Percentiles rank a stretch among this genome's conserved stretches.
phyloP scores from a whole-genome alignment of 257 asterid species.

The Solanum pinnatisectum region DNA sequence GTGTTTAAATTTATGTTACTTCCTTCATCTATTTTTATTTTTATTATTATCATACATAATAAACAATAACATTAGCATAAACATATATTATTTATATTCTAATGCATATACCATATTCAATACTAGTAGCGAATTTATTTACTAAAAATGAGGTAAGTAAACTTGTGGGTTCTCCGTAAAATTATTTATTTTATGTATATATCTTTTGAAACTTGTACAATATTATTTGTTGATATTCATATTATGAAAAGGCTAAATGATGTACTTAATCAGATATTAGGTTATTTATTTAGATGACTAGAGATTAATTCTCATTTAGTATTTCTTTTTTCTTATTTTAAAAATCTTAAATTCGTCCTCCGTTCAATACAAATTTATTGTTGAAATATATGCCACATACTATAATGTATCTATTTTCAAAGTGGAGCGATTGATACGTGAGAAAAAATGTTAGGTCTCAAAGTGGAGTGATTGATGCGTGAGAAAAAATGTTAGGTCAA shows the following conservation, averaged over 20 bases:
- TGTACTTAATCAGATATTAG: too few species aligned
- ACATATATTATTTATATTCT: not conserved
- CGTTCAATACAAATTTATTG: not conserved
- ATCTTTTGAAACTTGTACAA: too few species aligned
- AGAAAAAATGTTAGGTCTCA: not conserved
- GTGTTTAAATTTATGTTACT: not conserved
- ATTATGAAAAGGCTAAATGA: too few species aligned
- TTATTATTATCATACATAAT: not conserved
- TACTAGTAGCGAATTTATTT: too few species aligned
- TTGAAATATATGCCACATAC: not conserved
- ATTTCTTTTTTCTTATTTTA: too few species aligned
- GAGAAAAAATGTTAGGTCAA: not conserved
- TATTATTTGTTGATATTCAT: not conserved
- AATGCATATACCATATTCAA: too few species aligned
- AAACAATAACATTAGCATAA: not conserved
- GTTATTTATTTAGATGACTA: too few species aligned
- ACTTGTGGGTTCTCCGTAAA: too few species aligned
- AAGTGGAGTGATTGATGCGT: not conserved
- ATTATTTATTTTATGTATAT: not conserved
- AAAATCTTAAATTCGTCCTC: not conserved
- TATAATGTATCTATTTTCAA: not conserved
- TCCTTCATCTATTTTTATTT: not conserved
- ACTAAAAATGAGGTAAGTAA: too few species aligned
- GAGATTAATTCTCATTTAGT: not conserved
- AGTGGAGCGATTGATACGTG: not conserved